phyloP scores from a whole-genome alignment of 2,329 filamentous ascomycete genomes.

The Colletotrichum salicis region DNA sequence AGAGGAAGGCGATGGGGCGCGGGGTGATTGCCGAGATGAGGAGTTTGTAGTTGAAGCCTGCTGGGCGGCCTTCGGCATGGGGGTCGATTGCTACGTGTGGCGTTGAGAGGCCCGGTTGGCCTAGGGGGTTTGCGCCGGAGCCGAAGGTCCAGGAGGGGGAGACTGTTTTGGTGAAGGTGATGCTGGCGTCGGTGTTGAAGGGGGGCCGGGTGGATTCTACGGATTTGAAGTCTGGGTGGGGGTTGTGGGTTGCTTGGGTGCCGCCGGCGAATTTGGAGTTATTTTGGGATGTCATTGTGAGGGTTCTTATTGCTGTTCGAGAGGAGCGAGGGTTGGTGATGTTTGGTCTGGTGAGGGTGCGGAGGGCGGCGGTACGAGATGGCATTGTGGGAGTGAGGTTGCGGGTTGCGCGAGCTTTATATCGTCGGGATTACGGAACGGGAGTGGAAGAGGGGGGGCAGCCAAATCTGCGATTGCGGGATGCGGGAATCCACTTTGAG shows the following conservation, averaged over 20 bases:
- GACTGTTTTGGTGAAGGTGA: slow-evolving; percentile 71
- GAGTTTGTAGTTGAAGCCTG: slow-evolving; percentile 87
- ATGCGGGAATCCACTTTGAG: slow-evolving; percentile 21
- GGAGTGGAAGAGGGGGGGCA: neutral
- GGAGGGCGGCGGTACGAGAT: neutral
- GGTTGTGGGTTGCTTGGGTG: slow-evolving; percentile 63
- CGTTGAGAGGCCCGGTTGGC: slow-evolving; percentile 51
- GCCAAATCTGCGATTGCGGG: slow-evolving; percentile 5
- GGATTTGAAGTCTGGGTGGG: slow-evolving; percentile 79
- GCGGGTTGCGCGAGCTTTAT: neutral
- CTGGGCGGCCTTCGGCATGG: slow-evolving; percentile 74
- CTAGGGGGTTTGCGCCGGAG: slow-evolving; percentile 67
- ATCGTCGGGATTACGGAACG: slow-evolving; percentile 15
- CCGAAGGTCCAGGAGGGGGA: slow-evolving; percentile 74
- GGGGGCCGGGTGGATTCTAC: slow-evolving; percentile 74
- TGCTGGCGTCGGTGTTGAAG: slow-evolving; percentile 61
- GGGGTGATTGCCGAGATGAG: slow-evolving; percentile 86
- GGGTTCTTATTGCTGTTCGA: too few species aligned
- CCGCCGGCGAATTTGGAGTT: slow-evolving; percentile 18
- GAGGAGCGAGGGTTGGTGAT: too few species aligned
- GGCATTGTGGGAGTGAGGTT: neutral
- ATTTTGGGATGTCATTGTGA: slow-evolving; percentile 11
- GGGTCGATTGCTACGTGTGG: slow-evolving; percentile 86
- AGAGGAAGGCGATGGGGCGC: slow-evolving; percentile 78
- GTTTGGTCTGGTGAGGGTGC: too few species aligned